Percentiles rank a stretch among this genome's conserved stretches.
Conservation (phyloP, 83 land plant genomes). For the Thuja plicata region DNA sequence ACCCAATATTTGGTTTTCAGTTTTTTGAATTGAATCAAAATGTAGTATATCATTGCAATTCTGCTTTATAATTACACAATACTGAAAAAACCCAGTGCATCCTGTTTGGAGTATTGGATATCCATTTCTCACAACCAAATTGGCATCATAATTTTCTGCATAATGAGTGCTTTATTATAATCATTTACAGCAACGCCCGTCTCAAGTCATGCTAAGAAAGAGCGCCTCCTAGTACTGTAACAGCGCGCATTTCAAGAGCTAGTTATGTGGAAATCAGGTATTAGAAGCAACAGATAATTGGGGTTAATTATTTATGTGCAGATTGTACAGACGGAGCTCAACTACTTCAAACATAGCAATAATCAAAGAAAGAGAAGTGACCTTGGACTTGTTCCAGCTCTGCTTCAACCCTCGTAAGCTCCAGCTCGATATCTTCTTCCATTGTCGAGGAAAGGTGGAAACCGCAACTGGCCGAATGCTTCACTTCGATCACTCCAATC, state of each 20-base stretch:
- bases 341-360: not conserved
- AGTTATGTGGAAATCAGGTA: too few relatives aligned
- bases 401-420: not conserved
- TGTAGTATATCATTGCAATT: not conserved
- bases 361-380: not conserved
- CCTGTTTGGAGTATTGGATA: not conserved
- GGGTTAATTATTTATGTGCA: too few relatives aligned
- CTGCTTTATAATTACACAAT: not conserved
- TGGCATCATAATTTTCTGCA: not conserved
- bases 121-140: not conserved
- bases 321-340: not conserved
- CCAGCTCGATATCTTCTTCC: not conserved
- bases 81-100: not conserved
- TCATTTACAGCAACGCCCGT: not conserved
- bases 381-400: conserved; percentile 9
- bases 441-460: not conserved
- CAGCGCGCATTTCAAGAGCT: too few relatives aligned
- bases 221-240: too few relatives aligned
- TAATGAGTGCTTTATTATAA: not conserved
- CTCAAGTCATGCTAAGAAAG: too few relatives aligned
- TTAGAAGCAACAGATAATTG: too few relatives aligned
- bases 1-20: too few relatives aligned
- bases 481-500: not conserved
- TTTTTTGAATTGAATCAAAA: too few relatives aligned
- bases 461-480: not conserved